Evolutionary conservation across 2,329 filamentous ascomycete genomes (phyloP).

Genomic region (Albifimbria verrucaria): DNA sequence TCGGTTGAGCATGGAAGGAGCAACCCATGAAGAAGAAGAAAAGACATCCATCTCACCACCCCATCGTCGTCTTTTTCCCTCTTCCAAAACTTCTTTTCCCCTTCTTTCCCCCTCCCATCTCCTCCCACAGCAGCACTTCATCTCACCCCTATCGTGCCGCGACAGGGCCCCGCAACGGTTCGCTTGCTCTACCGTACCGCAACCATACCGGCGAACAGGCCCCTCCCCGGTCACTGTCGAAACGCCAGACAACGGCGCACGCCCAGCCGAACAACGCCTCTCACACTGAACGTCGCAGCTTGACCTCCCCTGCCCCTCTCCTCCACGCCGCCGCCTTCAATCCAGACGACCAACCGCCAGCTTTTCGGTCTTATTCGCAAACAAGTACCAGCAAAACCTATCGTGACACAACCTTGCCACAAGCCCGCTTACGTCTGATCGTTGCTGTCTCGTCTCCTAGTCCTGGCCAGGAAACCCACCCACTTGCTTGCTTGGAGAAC

Average conservation of each 20-base stretch:
- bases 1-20: neutral
- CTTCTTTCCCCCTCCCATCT: too few relatives aligned
- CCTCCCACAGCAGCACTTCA: too few relatives aligned
- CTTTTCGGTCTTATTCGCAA: neutral
- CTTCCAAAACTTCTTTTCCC: too few relatives aligned
- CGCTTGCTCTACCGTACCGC: conserved; percentile 8
- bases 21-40: too few relatives aligned
- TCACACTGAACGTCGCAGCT: conserved; percentile 22
- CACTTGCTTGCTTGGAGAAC: neutral
- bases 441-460: conserved; percentile 10
- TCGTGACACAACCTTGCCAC: conserved; percentile 8
- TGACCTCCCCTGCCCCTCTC: conserved; percentile 11
- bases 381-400: neutral
- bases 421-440: conserved; percentile 22
- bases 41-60: conserved; percentile 5
- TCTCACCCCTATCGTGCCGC: too few relatives aligned
- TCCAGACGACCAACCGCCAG: neutral
- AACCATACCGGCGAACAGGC: conserved; percentile 1
- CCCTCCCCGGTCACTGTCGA: neutral
- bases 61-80: conserved; percentile 2
- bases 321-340: neutral
- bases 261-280: conserved; percentile 20
- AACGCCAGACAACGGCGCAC: conserved; percentile 2
- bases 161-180: too few relatives aligned
- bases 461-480: conserved; percentile 11